phyloP scores from a whole-genome alignment of 1,139 yeast species.

The Yamadazyma sp. region DNA sequence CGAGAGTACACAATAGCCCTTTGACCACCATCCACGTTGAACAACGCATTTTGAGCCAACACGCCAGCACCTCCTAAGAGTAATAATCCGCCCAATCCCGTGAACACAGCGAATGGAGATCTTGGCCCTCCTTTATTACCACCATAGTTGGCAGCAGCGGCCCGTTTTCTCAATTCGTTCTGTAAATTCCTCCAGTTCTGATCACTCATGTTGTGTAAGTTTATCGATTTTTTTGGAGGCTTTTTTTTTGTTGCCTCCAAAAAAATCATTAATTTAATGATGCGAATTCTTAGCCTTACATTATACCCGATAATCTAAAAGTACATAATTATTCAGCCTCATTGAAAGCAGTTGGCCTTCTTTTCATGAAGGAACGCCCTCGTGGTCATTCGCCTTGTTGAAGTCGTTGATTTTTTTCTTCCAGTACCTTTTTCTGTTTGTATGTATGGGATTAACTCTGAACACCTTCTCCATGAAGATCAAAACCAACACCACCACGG shows the following conservation, averaged over 20 bases:
- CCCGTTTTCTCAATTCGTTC: constrained; percentile 63
- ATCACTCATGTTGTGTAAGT: constrained; percentile 39
- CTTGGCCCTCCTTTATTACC: constrained; percentile 40
- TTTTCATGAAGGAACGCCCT: constrained; percentile 44
- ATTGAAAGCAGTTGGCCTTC: background rate
- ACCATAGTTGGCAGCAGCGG: constrained; percentile 42
- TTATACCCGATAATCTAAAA: background rate
- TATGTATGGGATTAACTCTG: constrained; percentile 38
- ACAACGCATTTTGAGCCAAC: constrained; percentile 71
- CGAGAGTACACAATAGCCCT: constrained; percentile 94
- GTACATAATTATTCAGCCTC: background rate
- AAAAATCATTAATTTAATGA: background rate
- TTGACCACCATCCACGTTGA: constrained; percentile 99
- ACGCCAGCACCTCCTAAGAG: constrained; percentile 72
- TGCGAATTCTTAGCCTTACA: background rate
- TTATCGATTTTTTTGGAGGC: no score
- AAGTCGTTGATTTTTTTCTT: constrained; percentile 35
- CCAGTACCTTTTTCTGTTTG: constrained; percentile 44
- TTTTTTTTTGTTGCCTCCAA: constrained; percentile 1
- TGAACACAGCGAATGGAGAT: constrained; percentile 58
- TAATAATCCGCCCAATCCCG: constrained; percentile 79
- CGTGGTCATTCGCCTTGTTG: constrained; percentile 39
- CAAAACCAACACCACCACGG: constrained; percentile 46
- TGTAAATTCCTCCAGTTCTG: constrained; percentile 70
- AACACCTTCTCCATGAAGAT: constrained; percentile 38